Base-by-base conservation (phyloP, 306 rosid species). In the Potentilla sterilis region DNA sequence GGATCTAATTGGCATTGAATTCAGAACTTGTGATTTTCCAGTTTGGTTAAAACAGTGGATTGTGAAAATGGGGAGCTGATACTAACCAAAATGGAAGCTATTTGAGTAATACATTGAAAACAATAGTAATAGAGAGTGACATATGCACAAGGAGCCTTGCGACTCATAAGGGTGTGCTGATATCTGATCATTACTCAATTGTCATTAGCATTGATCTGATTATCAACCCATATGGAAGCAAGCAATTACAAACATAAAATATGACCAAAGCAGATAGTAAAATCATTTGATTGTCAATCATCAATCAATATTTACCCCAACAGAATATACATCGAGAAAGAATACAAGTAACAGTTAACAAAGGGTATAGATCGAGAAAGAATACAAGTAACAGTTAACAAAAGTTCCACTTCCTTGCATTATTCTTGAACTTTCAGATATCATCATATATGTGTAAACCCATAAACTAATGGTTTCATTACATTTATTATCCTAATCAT, bases 311-410 rank as follows among this genome's bases (percentile, higher is more conserved):
- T 9, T 58, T 70, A 70, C 61, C 54, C 42, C 4, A 32, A 47
- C 38, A 37, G 38, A 37, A 37, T 37, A 37, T n/a, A n/a, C n/a
- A 37, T 37, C 11, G 38, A 35, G n/a, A 12, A 2, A 43, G 19
- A 54, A 52, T 69, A 49, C 52, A 54, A 16, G 75, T 9, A 8
- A 86, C 66, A 37, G 4, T 37, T 37, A 2, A 37, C 2, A 37
- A 4, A 4, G 38, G 2, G 4, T 4, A 37, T 37, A 37, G 38
- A 37, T 37, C 11, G 38, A 35, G n/a, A 12, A 2, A 43, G 19
- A 54, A 52, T 69, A 49, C 52, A 54, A 16, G 75, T 9, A 8
- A 86, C 66, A 81, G 66, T 78, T 63, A 51, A 69, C 32, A 57
- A 65, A 70, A 76, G 64, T n/a, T 12, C 66, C 49, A 68, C 78